Evolutionary conservation across 805 yeast species (phyloP), one percentile per base, ranked within the genome.

Genomic region (Metschnikowia picachoensis): DNA sequence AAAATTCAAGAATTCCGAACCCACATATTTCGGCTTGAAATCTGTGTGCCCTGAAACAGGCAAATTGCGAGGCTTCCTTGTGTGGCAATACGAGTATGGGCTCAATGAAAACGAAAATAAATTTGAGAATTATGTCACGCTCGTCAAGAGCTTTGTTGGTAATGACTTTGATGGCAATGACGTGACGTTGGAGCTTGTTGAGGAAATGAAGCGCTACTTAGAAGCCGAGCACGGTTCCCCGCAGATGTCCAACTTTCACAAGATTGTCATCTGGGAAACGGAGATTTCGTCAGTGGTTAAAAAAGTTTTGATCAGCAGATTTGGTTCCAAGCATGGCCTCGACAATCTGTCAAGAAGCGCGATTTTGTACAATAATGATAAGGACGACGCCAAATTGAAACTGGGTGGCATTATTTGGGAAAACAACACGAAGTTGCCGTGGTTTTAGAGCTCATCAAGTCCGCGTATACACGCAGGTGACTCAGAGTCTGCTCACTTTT

Each of bases 41-140:
- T 29, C 64, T 3, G 42, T 44, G 7, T 43, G 58, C 10, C 49
- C 50, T 4, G 48, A 50, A 8, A 40, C 58, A 9, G 64, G 58
- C 13, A 37, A 49, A 2, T 31, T 52, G 27, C 43, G 53, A 15
- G 76, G 72, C 0, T 63, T 61, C 38, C 57, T 72, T 15, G 55
- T 59, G 15, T 72, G 74, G 74, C 68, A 74, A n/a, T 61, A 62
- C 43, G 77, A 72, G 47, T 71, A 64, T 59, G 46, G 45, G 33
- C 46, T 15, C 36, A 34, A 41, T 30, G 33, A 41, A 10, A 60
- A 60, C 27, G 52, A 52, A 29, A 35, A 47, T 3, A 15, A 30
- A 17, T 52, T 44, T 33, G 37, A 43, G n/a, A 57, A 60, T 44
- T 48, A 52, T 32, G 60, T 58, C 20, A 61, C 69, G 1, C 54